Evolutionary conservation across 2,329 filamentous ascomycete species (phyloP), one percentile per base, ranked within the genome.

Genomic region (Malbranchea cinnamomea): DNA sequence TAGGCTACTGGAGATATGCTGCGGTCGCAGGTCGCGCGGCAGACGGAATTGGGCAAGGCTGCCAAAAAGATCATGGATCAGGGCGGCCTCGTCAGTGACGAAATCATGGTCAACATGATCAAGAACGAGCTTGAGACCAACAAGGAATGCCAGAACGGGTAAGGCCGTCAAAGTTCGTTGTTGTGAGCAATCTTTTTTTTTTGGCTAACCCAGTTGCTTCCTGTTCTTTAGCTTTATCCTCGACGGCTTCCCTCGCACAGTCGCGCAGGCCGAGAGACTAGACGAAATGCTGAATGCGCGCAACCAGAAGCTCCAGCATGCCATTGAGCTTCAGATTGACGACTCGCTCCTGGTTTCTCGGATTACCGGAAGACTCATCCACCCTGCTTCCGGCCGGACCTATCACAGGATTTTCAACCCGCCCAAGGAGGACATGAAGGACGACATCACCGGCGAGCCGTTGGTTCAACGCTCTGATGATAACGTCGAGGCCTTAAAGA

Each of bases 11-110:
- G 89, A 57, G 89, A 98, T 62, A 98, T 98, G 89, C 73, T 98
- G 52, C 84, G 89, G 52, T 92, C 85, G 44, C 89, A 98, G 62
- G 89, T 98, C 53, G 80, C 87, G 42, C 91, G 92, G 65, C 94
- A 95, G 75, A 98, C 89, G 34, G 62, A 80, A 36, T 74, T 98
- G 42, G 89, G 89, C 46, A 74, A 80, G 53, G 84, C 94, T 67
- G 89, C 89, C 43, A 98, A 98, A 77, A 95, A 95, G 75, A 98
- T 98, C 60, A 98, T 98, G 89, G 89, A 98, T 54, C 79, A 87
- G 56, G 89, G 89, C 48, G 87, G 87, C 45, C 74, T 98, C 36
- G 89, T 98, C 56, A 92, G 84, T 59, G 89, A 98, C 60, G 87
- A 95, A 55, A 98, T 98, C 54, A 87, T 98, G 72, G 81, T 98